Percentiles rank a stretch among this genome's conserved stretches.
Evolutionary conservation across 768 basidiomycete species (phyloP).

Genomic region (Cystofilobasidium bisporidii): DNA sequence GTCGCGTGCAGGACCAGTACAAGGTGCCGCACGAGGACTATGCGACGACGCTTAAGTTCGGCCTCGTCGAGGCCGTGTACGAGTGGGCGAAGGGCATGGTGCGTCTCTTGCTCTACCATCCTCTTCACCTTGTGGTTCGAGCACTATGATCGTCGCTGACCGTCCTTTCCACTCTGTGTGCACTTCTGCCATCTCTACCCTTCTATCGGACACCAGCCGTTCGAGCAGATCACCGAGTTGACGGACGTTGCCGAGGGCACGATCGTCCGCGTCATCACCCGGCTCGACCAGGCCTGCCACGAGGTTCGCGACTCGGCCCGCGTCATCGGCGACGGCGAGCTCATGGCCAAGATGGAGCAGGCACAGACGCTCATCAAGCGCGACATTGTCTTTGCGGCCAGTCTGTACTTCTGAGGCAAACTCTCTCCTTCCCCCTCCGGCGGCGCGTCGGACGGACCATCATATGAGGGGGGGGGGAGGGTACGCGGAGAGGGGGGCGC

Average conservation of each 20-base stretch:
- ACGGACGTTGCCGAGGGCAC: constrained; percentile 96
- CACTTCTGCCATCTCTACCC: too few relatives aligned
- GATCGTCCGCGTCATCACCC: constrained; percentile 89
- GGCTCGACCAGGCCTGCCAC: constrained; percentile 90
- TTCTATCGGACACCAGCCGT: constrained; percentile 66
- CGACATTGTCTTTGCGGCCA: constrained; percentile 47
- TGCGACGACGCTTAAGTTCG: constrained; percentile 71
- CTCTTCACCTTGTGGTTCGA: background rate
- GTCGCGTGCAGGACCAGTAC: constrained; percentile 65
- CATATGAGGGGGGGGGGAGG: too few relatives aligned
- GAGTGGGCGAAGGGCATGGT: constrained; percentile 99
- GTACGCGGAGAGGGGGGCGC: too few relatives aligned
- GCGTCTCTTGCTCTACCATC: constrained; percentile 33
- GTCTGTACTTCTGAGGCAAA: constrained; percentile 11
- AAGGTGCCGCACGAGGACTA: constrained; percentile 72
- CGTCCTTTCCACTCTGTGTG: too few relatives aligned
- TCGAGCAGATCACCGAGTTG: constrained; percentile 80
- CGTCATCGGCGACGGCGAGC: constrained; percentile 87
- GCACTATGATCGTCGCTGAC: background rate
- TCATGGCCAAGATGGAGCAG: constrained; percentile 98
- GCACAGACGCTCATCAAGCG: constrained; percentile 86
- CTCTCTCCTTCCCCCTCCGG: too few relatives aligned
- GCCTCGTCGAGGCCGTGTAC: constrained; percentile 90
- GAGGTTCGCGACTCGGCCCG: constrained; percentile 95
- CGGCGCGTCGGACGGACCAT: too few relatives aligned